These are phyloP conservation scores for Rhodotorula kratochvilovae DNA, from an alignment of 768 basidiomycete species.

Conservation along the genomic window DNA sequence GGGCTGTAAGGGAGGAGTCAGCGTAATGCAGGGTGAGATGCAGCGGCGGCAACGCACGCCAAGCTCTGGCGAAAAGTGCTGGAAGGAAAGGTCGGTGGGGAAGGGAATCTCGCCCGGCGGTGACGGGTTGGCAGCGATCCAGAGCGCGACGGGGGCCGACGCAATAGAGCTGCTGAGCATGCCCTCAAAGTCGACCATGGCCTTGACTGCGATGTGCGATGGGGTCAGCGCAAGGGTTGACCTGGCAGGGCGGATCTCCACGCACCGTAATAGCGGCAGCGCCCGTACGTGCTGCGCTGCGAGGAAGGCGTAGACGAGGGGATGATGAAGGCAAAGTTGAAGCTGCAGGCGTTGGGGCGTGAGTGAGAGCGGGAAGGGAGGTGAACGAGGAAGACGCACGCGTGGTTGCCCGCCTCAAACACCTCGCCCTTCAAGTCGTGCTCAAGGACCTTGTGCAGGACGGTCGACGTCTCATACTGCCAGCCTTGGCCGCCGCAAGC, in stretches of 20 bases:
- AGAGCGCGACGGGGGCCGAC: constrained; percentile 5
- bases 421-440: constrained; percentile 12
- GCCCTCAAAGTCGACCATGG: constrained; percentile 16
- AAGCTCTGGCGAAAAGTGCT: constrained; percentile 21
- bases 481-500: constrained; percentile 6
- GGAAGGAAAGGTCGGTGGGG: constrained; percentile 10
- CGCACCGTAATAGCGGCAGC: constrained; percentile 7
- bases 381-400: background rate
- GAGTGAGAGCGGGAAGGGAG: background rate
- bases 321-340: constrained; percentile 32
- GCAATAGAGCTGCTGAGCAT: background rate
- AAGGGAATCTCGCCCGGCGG: constrained; percentile 21
- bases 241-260: accelerated
- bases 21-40: too few relatives aligned
- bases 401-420: constrained; percentile 17
- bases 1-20: background rate
- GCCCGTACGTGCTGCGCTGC: constrained; percentile 16
- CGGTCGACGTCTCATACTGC: constrained; percentile 4
- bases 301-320: constrained; percentile 1
- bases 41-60: background rate
- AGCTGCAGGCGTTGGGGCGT: background rate
- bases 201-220: constrained; percentile 19
- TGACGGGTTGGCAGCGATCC: constrained; percentile 21
- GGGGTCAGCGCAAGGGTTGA: too few relatives aligned
- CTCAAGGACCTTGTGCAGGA: constrained; percentile 19